Conservation (phyloP, 345 rosid species). For the Populus ilicifolia region DNA sequence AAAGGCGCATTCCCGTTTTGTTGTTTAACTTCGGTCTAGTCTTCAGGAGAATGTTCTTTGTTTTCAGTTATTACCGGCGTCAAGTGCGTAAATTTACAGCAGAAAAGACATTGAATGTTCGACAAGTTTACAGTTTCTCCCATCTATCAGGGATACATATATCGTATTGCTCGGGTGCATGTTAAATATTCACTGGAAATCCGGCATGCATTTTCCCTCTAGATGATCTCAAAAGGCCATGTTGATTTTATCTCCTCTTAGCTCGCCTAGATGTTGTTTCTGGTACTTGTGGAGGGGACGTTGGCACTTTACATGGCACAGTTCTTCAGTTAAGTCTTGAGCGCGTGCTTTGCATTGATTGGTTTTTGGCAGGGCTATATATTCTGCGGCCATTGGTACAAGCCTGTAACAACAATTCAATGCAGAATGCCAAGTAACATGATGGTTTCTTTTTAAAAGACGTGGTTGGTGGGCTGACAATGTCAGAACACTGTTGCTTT, state of each 20-base stretch:
- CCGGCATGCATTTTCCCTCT: neutral
- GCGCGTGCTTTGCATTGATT: no score
- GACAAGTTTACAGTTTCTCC: slow-evolving; percentile 12
- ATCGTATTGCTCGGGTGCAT: slow-evolving; percentile 14
- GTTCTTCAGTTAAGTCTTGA: no score
- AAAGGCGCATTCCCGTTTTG: slow-evolving; percentile 19
- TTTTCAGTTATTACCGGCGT: slow-evolving; percentile 15
- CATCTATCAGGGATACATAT: slow-evolving; percentile 15
- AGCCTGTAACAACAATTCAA: no score
- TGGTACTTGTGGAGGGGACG: neutral
- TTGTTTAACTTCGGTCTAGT: slow-evolving; percentile 19
- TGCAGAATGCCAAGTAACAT: no score
- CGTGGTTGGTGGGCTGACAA: no score
- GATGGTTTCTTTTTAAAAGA: no score
- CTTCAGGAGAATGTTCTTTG: slow-evolving; percentile 20
- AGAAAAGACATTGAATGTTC: slow-evolving; percentile 16
- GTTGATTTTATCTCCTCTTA: neutral
- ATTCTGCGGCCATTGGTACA: no score
- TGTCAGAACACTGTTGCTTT: no score
- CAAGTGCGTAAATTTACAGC: slow-evolving; percentile 19
- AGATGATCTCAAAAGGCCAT: neutral
- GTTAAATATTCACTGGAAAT: neutral
- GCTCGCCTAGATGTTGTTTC: neutral
- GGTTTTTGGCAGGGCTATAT: no score
- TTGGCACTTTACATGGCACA: no score